Evolutionary conservation across 768 basidiomycete species (phyloP).

Genomic region (Xanthoconium stramineum): DNA sequence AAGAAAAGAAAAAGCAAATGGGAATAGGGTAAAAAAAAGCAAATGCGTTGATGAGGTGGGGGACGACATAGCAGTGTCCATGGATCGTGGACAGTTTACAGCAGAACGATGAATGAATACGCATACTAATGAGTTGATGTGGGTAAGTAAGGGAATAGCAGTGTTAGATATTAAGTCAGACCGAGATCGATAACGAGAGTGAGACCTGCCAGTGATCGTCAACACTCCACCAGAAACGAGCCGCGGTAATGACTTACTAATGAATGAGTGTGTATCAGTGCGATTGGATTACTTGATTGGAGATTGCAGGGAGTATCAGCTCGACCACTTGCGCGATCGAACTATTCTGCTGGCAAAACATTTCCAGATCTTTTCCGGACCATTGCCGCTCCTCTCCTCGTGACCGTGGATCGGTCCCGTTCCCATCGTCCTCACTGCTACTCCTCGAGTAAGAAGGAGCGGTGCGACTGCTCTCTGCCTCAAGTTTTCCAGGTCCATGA

Average conservation of each 20-base stretch:
- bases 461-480: conserved; percentile 44
- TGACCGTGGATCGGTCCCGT: conserved; percentile 30
- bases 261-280: conserved; percentile 11
- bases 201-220: conserved; percentile 10
- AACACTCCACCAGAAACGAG: conserved; percentile 2
- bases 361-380: conserved; percentile 81
- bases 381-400: conserved; percentile 52
- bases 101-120: conserved; percentile 27
- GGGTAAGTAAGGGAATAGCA: conserved; percentile 23
- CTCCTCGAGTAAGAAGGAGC: conserved; percentile 25
- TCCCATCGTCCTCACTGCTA: conserved; percentile 31
- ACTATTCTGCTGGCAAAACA: conserved; percentile 88
- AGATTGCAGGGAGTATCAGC: conserved; percentile 50
- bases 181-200: conserved; percentile 22
- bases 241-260: conserved; percentile 20
- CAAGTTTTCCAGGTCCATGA: conserved; percentile 61
- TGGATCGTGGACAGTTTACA: conserved; percentile 24
- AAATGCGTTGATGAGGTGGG: conserved; percentile 24
- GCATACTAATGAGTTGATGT: conserved; percentile 27
- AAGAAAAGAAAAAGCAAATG: conserved; percentile 3
- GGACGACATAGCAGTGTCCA: conserved; percentile 26
- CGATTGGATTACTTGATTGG: conserved; percentile 35
- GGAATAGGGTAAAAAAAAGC: neutral
- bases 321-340: conserved; percentile 73
- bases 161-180: conserved; percentile 27